A percentile compares a stretch with the other conserved stretches of the same genome.
phyloP scores from a whole-genome alignment of 2,329 filamentous ascomycete genomes.

The Coniochaeta sp. region DNA sequence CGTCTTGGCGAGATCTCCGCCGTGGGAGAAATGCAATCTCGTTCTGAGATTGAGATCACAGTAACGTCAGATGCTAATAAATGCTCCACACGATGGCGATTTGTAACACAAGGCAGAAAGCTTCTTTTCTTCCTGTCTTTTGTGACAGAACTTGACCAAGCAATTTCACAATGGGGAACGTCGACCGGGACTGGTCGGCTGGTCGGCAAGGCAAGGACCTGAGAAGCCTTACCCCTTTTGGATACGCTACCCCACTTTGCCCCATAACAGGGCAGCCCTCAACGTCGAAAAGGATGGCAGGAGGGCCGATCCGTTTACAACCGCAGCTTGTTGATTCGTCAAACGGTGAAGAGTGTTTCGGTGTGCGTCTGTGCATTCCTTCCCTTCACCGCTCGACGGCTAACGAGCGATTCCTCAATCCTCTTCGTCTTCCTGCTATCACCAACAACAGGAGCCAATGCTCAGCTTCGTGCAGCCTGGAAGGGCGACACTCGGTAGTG shows the following conservation, averaged over 20 bases:
- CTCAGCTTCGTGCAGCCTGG: no score
- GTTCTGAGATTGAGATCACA: not conserved
- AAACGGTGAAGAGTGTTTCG: not conserved
- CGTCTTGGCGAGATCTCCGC: conserved; percentile 1
- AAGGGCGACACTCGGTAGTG: not conserved
- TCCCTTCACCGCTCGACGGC: not conserved
- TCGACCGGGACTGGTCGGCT: no score
- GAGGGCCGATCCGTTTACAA: not conserved
- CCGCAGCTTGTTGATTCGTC: not conserved
- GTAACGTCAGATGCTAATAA: not conserved
- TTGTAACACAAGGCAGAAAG: no score
- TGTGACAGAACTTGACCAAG: no score
- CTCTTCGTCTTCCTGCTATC: not conserved
- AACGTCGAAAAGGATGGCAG: no score
- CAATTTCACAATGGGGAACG: not conserved
- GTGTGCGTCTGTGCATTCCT: conserved; percentile 1
- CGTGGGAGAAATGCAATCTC: not conserved
- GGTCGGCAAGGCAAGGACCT: no score
- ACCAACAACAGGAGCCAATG: no score
- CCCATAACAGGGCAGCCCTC: no score
- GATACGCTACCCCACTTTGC: no score
- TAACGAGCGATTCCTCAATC: not conserved
- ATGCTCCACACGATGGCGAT: not conserved
- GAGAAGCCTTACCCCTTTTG: no score
- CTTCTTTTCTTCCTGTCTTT: not conserved